Evolutionary conservation across 768 basidiomycete species (phyloP).

Genomic region (Hortiboletus campestris): DNA sequence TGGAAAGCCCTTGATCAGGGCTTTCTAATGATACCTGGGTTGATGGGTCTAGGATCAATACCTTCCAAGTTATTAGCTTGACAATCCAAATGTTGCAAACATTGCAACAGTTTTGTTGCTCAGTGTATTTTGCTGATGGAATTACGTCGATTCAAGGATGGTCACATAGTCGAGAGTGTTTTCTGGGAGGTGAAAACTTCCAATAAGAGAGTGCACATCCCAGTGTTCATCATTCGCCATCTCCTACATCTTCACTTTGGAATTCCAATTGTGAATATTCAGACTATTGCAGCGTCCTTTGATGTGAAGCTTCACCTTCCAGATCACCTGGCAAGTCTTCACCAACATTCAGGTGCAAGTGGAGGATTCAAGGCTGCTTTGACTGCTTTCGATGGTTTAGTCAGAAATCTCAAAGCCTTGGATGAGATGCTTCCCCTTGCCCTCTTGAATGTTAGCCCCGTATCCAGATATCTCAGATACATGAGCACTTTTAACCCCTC

Average conservation of each 20-base stretch:
- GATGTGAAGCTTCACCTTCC: slow-evolving; percentile 61
- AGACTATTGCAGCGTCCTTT: slow-evolving; percentile 57
- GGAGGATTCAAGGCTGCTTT: slow-evolving; percentile 74
- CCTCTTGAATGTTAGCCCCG: slow-evolving; percentile 71
- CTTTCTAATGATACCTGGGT: too few relatives aligned
- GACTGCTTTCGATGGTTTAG: slow-evolving; percentile 75
- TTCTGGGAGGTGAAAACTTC: slow-evolving; percentile 88
- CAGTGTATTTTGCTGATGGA: too few relatives aligned
- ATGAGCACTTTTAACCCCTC: slow-evolving; percentile 76
- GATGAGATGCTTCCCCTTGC: slow-evolving; percentile 73
- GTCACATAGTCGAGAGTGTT: slow-evolving; percentile 88
- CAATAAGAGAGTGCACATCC: slow-evolving; percentile 80
- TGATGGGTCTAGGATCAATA: too few relatives aligned
- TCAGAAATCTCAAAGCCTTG: slow-evolving; percentile 70
- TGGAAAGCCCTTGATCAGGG: too few relatives aligned
- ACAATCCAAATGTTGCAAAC: too few relatives aligned
- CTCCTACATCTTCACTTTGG: slow-evolving; percentile 76
- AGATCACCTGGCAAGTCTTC: slow-evolving; percentile 44
- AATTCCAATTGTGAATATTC: slow-evolving; percentile 50
- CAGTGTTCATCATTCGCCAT: slow-evolving; percentile 69
- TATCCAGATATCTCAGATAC: slow-evolving; percentile 75
- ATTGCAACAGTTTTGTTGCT: too few relatives aligned
- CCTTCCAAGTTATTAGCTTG: too few relatives aligned
- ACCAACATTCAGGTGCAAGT: slow-evolving; percentile 33
- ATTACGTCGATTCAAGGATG: slow-evolving; percentile 93